Evolutionary conservation across 257 asterid species (phyloP).

Genomic region (Cinchona pubescens): DNA sequence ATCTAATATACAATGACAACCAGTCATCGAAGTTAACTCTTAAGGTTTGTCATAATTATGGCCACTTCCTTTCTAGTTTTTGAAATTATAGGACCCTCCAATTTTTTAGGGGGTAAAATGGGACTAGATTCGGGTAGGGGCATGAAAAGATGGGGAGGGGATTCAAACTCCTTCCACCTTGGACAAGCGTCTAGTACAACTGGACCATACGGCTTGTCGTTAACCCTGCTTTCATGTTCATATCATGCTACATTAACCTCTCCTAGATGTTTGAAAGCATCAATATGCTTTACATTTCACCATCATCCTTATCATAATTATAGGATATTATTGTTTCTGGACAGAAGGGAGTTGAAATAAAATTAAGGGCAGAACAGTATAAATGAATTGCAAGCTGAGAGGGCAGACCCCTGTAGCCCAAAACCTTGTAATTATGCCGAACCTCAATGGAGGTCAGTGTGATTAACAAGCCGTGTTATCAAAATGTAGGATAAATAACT

Average conservation of each 20-base stretch:
- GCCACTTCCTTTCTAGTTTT: neutral
- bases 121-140: neutral
- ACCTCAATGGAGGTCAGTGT: neutral
- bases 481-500: neutral
- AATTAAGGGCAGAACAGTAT: neutral
- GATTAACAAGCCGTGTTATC: neutral
- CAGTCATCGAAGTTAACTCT: neutral
- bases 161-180: neutral
- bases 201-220: neutral
- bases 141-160: neutral
- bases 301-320: neutral
- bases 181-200: neutral
- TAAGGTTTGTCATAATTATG: neutral
- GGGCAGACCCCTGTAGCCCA: neutral
- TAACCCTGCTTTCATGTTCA: neutral
- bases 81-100: neutral
- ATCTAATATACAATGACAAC: neutral
- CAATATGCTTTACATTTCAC: neutral
- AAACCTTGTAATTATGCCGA: neutral
- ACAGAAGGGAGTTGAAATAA: neutral
- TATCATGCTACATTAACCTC: neutral
- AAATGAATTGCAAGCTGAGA: neutral
- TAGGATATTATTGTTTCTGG: neutral
- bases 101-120: neutral
- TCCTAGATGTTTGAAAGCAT: neutral